Evolutionary conservation across 108 stramenopile genomes (phyloP).

Genomic region (Mediolabrus comicus): DNA sequence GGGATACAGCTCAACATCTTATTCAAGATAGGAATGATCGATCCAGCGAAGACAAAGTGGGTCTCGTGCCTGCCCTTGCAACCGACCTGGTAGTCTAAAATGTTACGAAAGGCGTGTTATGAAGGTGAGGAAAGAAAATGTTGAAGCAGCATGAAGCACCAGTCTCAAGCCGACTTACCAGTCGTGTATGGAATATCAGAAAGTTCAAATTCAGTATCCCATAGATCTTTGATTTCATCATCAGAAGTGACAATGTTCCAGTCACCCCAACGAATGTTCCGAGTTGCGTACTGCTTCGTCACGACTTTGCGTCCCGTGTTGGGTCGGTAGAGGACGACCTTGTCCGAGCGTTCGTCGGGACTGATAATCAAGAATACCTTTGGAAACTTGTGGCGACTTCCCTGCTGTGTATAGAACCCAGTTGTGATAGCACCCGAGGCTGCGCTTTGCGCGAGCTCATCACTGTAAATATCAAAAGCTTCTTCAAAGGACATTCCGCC

Average conservation of each 20-base stretch:
- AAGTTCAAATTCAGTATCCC: not conserved
- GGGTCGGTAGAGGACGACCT: not conserved
- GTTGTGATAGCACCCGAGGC: not conserved
- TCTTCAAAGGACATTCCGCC: not conserved
- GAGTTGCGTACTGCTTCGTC: not conserved
- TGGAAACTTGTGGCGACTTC: not conserved
- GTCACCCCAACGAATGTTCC: not conserved
- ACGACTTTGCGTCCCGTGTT: not conserved
- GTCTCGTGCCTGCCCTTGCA: constrained; percentile 3
- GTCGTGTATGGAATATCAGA: not conserved
- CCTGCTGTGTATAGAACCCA: not conserved
- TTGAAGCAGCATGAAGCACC: not conserved
- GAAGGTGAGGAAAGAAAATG: not conserved
- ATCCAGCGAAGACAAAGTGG: constrained; percentile 3
- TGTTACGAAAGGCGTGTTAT: not conserved
- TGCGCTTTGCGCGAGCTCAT: not conserved
- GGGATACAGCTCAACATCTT: not conserved
- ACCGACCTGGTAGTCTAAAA: not conserved
- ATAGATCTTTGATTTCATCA: not conserved
- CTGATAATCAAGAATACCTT: not conserved
- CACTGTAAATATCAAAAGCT: not conserved
- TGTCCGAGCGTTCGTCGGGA: not conserved
- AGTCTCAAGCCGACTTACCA: not conserved
- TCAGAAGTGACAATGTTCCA: not conserved
- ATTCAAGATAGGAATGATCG: not conserved